Conservation (phyloP, 257 asterid genomes). For the Nicotiana undulata region DNA sequence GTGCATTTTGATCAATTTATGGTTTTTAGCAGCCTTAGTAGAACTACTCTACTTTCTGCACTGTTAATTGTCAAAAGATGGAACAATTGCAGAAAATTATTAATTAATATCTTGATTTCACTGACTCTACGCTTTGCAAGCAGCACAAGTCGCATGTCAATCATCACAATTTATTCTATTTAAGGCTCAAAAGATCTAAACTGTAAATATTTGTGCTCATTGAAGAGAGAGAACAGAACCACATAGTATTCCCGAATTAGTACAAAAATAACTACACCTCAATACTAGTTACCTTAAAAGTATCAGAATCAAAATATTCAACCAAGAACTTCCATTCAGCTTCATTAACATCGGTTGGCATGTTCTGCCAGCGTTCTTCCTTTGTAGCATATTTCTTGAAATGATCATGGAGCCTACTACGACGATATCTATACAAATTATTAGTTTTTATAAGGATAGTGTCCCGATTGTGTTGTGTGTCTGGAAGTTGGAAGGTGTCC, state of each 20-base stretch:
- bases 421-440: no score
- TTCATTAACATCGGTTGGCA: no score
- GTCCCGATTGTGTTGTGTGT: no score
- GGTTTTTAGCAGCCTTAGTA: neutral
- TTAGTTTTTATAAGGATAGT: no score
- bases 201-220: neutral
- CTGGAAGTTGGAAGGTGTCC: no score
- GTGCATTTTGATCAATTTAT: neutral
- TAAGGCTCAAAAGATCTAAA: neutral
- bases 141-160: no score
- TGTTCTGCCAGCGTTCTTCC: no score
- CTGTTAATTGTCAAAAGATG: neutral
- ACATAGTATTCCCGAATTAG: neutral
- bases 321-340: no score
- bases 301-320: no score
- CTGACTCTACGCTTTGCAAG: neutral
- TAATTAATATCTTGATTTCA: neutral
- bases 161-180: neutral
- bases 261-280: neutral
- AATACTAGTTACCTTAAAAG: neutral
- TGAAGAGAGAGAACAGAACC: neutral
- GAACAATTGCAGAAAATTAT: neutral
- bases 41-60: neutral
- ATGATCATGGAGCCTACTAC: no score
- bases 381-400: no score